phyloP scores from a whole-genome alignment of 164 flowering plant species.

The Saururus chinensis region DNA sequence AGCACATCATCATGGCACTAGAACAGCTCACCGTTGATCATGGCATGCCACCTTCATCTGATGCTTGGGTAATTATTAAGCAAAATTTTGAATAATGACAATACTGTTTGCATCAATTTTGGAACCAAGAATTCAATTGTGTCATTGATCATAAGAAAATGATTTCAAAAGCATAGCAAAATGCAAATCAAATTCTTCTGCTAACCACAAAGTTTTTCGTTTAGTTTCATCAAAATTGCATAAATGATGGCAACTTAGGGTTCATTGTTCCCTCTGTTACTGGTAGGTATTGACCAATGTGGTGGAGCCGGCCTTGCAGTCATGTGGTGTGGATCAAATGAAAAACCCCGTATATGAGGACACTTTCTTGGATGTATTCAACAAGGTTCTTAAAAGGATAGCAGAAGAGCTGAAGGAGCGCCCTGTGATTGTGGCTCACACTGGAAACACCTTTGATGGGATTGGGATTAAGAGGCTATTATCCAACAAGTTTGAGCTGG shows the following conservation, averaged over 20 bases:
- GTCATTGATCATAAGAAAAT: no score
- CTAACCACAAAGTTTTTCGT: neutral
- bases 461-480: slow-evolving; percentile 62
- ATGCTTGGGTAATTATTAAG: slow-evolving; percentile 62
- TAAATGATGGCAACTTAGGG: neutral
- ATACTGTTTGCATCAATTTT: neutral
- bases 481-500: slow-evolving; percentile 73
- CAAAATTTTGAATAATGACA: neutral
- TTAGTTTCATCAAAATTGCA: neutral
- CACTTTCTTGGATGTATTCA: slow-evolving; percentile 47
- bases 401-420: slow-evolving; percentile 55
- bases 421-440: slow-evolving; percentile 93
- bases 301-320: slow-evolving; percentile 59
- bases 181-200: no score
- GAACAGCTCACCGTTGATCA: slow-evolving; percentile 67
- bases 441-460: slow-evolving; percentile 80
- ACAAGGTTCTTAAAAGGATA: slow-evolving; percentile 33
- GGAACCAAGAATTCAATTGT: no score
- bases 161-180: no score
- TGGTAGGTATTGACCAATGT: slow-evolving; percentile 61
- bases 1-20: slow-evolving; percentile 43
- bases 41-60: slow-evolving; percentile 87
- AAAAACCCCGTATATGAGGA: slow-evolving; percentile 42
- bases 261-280: neutral
- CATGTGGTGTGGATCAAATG: slow-evolving; percentile 10